Evolutionary conservation across 2,329 filamentous ascomycete genomes (phyloP), one percentile per base, ranked within the genome.

Genomic region (Endothia cerciana): DNA sequence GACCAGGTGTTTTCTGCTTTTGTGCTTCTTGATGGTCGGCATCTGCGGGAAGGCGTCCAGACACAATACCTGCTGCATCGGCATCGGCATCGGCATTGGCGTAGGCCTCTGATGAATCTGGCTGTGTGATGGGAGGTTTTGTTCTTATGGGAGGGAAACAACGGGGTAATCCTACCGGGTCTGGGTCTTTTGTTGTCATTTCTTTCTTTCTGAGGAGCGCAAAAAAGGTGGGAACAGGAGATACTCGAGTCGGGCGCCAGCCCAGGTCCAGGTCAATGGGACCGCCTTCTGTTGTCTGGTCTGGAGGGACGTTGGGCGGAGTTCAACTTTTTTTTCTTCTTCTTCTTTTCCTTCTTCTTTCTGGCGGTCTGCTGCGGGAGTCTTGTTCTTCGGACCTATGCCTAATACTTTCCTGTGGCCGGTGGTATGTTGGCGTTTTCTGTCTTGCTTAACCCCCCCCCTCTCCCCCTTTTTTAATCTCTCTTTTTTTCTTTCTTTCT

Each of bases 61-160:
- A 67, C 67, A 68, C 64, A 65, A 66, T 68, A 68, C 64, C 67
- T 62, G 58, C 67, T 67, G 67, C 67, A 68, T 68, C 49, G 67
- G 67, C 66, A 68, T 68, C 49, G 67, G 67, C 66, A 59, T 59
- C 56, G 66, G 65, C 63, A 67, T 67, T 67, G 65, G 64, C 63
- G 64, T 65, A 40, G 60, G 66, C 63, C 66, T 60, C 62, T 60
- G n/a, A n/a, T 60, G 53, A 63, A 60, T 53, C 56, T 64, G 65
- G 56, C 53, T 60, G 57, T 60, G 57, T 62, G 61, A 64, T 47
- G 64, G 65, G 63, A 63, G 56, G 65, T 28, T 66, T 45, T 64
- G 38, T 19, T 59, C 53, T 53, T 45, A 57, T 22, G 28, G 15
- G 17, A 36, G 19, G 51, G 53, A 11, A 56, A 56, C n/a, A n/a